A percentile compares a stretch with the other conserved stretches of the same genome.
Conservation (phyloP, 1,284 basidiomycete genomes). For the Ganoderma sp. region DNA sequence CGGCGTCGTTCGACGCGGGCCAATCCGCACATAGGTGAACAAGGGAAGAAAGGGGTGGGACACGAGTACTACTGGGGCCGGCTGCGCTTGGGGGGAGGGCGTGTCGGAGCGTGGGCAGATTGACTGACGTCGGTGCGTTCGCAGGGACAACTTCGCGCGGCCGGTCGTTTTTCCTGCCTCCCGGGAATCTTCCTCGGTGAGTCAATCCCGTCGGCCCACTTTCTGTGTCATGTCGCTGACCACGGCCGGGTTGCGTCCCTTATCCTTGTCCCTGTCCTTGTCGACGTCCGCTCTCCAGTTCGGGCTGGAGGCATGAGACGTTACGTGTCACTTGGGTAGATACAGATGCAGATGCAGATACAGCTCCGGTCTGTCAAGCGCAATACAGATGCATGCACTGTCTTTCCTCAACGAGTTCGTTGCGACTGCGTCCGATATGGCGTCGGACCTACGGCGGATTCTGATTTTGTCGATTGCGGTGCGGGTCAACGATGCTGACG, state of each 20-base stretch:
- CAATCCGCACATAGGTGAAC: slow-evolving; percentile 1
- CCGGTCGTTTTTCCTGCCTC: slow-evolving; percentile 36
- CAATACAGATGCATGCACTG: slow-evolving; percentile 1
- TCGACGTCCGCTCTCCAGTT: slow-evolving; percentile 13
- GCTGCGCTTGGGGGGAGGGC: slow-evolving; percentile 10
- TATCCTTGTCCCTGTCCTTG: too few relatives aligned
- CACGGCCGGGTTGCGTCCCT: not conserved
- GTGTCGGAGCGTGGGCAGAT: slow-evolving; percentile 24
- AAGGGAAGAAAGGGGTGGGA: slow-evolving; percentile 7
- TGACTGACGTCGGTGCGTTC: slow-evolving; percentile 15
- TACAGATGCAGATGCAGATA: not conserved
- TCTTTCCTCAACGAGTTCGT: slow-evolving; percentile 14
- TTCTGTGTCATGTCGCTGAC: slow-evolving; percentile 27
- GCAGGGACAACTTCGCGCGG: slow-evolving; percentile 37
- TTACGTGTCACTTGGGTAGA: slow-evolving; percentile 3
- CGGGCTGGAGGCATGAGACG: slow-evolving; percentile 25
- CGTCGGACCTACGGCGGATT: not conserved
- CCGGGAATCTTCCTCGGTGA: slow-evolving; percentile 36
- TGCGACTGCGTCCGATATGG: slow-evolving; percentile 1
- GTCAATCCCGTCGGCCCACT: slow-evolving; percentile 28
- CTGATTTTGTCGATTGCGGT: not conserved
- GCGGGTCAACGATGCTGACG: not conserved
- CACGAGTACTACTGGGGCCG: not conserved
- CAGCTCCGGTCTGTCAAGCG: slow-evolving; percentile 12
- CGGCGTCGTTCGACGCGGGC: not conserved